Conservation (phyloP, 2,329 filamentous ascomycete genomes). For the Saccharata proteae region DNA sequence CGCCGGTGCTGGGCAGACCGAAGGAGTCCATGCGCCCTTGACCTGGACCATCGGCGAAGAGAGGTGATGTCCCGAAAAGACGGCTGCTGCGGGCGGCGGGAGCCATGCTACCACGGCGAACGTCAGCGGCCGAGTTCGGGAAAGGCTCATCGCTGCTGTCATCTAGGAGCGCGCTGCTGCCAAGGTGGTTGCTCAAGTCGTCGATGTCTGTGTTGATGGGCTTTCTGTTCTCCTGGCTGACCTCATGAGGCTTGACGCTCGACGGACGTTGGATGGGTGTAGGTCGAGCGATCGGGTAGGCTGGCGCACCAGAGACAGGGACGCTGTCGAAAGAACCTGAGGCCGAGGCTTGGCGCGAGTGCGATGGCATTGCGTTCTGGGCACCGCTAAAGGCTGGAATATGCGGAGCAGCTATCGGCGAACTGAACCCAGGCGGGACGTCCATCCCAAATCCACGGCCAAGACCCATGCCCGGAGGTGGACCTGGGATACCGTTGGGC, state of each 20-base stretch:
- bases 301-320: constrained; percentile 35
- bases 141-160: constrained; percentile 45
- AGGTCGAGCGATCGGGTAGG: constrained; percentile 68
- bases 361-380: constrained; percentile 36
- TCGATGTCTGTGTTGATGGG: constrained; percentile 48
- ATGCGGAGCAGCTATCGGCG: constrained; percentile 23
- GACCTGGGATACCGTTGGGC: constrained; percentile 34
- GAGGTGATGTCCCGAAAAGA: constrained; percentile 17
- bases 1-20: constrained; percentile 17
- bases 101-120: constrained; percentile 26
- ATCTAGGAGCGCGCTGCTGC: constrained; percentile 76
- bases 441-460: constrained; percentile 44
- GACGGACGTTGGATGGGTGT: constrained; percentile 79
- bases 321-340: constrained; percentile 51
- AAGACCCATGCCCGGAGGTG: constrained; percentile 49
- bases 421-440: constrained; percentile 44
- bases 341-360: constrained; percentile 66
- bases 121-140: constrained; percentile 28
- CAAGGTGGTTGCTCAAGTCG: constrained; percentile 65
- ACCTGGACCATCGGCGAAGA: constrained; percentile 22
- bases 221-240: constrained; percentile 26
- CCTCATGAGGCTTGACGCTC: constrained; percentile 49
- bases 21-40: constrained; percentile 21
- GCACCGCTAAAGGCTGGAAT: constrained; percentile 24
- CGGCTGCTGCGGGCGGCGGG: constrained; percentile 20